Conservation (phyloP, 1,139 yeast species). For the Yarrowia galli region DNA sequence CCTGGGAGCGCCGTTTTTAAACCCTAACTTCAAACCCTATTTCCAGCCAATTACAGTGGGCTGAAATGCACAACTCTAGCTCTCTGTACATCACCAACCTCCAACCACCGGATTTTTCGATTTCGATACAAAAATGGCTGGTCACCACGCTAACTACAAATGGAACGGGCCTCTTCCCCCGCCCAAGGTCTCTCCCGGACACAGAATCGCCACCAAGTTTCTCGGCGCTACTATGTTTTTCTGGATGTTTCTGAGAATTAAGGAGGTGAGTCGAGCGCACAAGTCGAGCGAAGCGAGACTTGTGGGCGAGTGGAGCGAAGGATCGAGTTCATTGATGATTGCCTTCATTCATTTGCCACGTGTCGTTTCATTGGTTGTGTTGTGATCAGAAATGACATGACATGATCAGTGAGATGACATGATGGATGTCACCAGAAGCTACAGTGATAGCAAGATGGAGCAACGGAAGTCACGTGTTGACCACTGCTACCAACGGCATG, state of each 20-base stretch:
- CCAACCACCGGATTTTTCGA: conserved; percentile 3
- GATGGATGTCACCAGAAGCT: too few species aligned
- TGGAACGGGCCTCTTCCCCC: conserved; percentile 51
- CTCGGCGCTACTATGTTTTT: conserved; percentile 90
- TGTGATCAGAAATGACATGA: neutral
- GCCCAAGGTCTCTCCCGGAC: conserved; percentile 50
- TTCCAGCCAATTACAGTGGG: conserved; percentile 21
- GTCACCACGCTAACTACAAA: conserved; percentile 47
- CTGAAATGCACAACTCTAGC: conserved; percentile 49
- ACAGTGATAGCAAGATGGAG: neutral
- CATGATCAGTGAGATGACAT: neutral
- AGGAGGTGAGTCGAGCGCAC: conserved; percentile 57
- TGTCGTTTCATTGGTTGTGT: neutral
- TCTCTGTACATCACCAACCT: conserved; percentile 47
- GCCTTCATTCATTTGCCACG: too few species aligned
- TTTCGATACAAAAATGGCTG: conserved; percentile 43
- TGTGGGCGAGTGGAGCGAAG: neutral
- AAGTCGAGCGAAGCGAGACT: neutral
- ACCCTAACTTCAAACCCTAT: conserved; percentile 6
- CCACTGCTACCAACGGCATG: too few species aligned
- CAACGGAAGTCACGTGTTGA: neutral
- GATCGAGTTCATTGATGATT: too few species aligned
- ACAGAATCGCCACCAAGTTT: conserved; percentile 66
- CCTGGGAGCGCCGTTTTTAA: neutral
- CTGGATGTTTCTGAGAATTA: conserved; percentile 79